These are phyloP conservation scores for Kurtzmaniella natalensis DNA, from an alignment of 1,139 yeast genomes.

Conservation along the genomic window DNA sequence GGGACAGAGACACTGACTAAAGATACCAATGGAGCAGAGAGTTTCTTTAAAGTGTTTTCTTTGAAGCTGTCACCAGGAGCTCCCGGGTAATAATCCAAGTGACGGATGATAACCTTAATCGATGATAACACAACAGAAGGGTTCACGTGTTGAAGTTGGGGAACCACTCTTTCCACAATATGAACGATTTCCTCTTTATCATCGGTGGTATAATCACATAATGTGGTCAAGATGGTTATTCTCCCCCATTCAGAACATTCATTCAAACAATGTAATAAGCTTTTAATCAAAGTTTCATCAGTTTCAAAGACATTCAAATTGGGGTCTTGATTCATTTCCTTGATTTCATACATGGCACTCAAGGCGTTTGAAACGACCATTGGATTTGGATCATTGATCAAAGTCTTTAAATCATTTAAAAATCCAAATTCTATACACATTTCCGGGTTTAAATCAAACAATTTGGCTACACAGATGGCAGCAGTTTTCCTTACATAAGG, in stretches of 20 bases:
- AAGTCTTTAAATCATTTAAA: slow-evolving; percentile 58
- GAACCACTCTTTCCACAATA: slow-evolving; percentile 85
- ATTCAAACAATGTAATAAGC: slow-evolving; percentile 75
- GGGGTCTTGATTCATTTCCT: slow-evolving; percentile 56
- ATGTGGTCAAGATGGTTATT: slow-evolving; percentile 78
- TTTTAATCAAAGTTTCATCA: slow-evolving; percentile 49
- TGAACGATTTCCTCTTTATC: slow-evolving; percentile 69
- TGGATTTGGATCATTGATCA: slow-evolving; percentile 86
- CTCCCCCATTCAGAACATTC: slow-evolving; percentile 99
- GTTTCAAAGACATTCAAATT: slow-evolving; percentile 36
- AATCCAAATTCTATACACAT: slow-evolving; percentile 88
- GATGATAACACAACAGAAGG: slow-evolving; percentile 92
- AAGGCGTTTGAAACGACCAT: slow-evolving; percentile 97
- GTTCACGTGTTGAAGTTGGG: slow-evolving; percentile 96
- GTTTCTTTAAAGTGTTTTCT: slow-evolving; percentile 55
- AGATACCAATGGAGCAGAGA: slow-evolving; percentile 91
- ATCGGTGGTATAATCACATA: slow-evolving; percentile 62
- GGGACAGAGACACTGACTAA: slow-evolving; percentile 80
- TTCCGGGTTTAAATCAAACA: slow-evolving; percentile 80
- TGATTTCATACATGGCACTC: slow-evolving; percentile 78
- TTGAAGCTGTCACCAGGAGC: slow-evolving; percentile 19
- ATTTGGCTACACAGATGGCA: slow-evolving; percentile 93
- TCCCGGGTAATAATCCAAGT: slow-evolving; percentile 48
- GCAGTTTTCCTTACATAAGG: slow-evolving; percentile 98
- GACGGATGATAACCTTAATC: slow-evolving; percentile 75